Evolutionary conservation across 2,329 filamentous ascomycete species (phyloP), one percentile per base, ranked within the genome.

Genomic region (Bipolaris cookei): DNA sequence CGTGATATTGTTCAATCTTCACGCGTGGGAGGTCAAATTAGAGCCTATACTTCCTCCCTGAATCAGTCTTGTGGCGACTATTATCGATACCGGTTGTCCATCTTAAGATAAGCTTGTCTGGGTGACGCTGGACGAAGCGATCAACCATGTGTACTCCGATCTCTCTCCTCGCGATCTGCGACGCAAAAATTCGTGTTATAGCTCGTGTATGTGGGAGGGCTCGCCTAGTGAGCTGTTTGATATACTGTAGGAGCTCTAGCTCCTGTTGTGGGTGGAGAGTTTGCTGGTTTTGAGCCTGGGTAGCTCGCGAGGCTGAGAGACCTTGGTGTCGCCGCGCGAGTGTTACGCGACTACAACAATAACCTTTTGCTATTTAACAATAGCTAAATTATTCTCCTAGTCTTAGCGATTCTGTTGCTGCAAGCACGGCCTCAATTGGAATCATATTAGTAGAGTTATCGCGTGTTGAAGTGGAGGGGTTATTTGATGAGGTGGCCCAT

Each of bases 371-470:
- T 5, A 28, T 28, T 28, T 28, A 14, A 34, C 6, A 30, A 34
- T 56, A 62, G 20, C 18, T 23, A 32, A 52, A 32, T 20, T 45
- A 7, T 58, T 56, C 51, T 46, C 37, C 47, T 35, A 18, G 37
- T 20, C 18, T 14, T 28, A 50, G 56, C 42, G 47, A 53, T 51
- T 62, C 30, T 7, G 59, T 50, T 16, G 35, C 47, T 41, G n/a
- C 48, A 45, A 59, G 38, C 21, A 55, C 44, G 43, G 51, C 48
- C 23, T 59, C 34, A 48, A 62, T 59, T 13, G 47, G 21, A 23
- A 25, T 35, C 51, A 62, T 62, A 54, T 56, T 59, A 30, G 43
- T 56, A 25, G 51, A 53, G 43, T 53, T 57, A 49, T 52, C 13
- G 23, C 42, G 39, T 28, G 21, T 41, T 48, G 18, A 47, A 50